Percentiles rank a stretch among this genome's conserved stretches.
Conservation (phyloP, 805 yeast species). For the Candida endomychidarum region DNA sequence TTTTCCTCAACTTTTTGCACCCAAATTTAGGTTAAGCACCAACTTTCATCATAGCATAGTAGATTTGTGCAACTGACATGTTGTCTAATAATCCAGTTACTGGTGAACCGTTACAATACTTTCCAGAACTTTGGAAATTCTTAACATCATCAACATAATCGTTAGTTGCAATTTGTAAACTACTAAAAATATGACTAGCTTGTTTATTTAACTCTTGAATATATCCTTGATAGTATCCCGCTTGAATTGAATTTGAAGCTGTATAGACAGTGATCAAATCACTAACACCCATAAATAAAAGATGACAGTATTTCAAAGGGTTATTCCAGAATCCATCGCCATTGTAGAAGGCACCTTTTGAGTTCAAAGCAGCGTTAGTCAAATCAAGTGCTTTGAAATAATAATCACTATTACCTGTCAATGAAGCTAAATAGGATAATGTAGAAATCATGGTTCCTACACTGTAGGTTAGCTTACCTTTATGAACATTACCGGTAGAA, state of each 20-base stretch:
- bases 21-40: not conserved
- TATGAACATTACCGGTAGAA: constrained; percentile 19
- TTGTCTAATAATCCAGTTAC: constrained; percentile 19
- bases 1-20: not conserved
- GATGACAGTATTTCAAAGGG: constrained; percentile 21
- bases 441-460: constrained; percentile 26
- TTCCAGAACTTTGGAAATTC: constrained; percentile 7
- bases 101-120: constrained; percentile 10
- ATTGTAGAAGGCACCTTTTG: constrained; percentile 19
- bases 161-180: constrained; percentile 15
- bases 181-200: constrained; percentile 15
- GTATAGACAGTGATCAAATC: constrained; percentile 20
- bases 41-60: constrained; percentile 14
- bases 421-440: constrained; percentile 18
- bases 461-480: constrained; percentile 25
- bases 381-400: constrained; percentile 19
- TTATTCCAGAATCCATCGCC: constrained; percentile 24
- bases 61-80: constrained; percentile 23
- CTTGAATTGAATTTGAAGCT: constrained; percentile 17
- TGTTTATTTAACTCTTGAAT: constrained; percentile 17
- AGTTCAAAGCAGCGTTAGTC: constrained; percentile 19
- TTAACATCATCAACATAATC: constrained; percentile 8
- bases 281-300: constrained; percentile 24
- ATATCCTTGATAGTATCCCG: constrained; percentile 6
- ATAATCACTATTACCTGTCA: constrained; percentile 17